Evolutionary conservation across 1,139 yeast genomes (phyloP), one percentile per base, ranked within the genome.

Genomic region (Arxiozyma bovina): DNA sequence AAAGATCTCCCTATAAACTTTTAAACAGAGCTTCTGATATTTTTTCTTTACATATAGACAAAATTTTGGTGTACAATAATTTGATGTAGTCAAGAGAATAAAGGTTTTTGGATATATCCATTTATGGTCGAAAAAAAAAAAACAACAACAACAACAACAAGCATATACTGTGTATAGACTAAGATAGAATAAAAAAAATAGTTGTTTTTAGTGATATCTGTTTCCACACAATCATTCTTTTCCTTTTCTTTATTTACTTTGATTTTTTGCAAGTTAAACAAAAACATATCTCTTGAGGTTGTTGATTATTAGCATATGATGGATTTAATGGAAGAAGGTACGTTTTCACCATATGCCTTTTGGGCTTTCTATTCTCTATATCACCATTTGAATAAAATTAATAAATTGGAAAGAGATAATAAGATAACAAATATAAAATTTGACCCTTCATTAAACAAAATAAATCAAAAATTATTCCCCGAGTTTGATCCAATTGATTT

Each of bases 321-420:
- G 22, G 18, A 41, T 22, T 11, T 15, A 17, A 6, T 20, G 4
- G 52, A 50, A 43, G 53, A 45, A 11, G 51, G 47, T 6, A 45
- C 34, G 21, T 54, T 59, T 30, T 65, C 70, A 8, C 66, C 71
- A 17, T 68, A 60, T 50, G 67, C 71, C 1, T 62, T 68, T 51
- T 68, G 63, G 47, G 73, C 74, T 3, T 68, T 70, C 51, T 62
- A 66, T 48, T 57, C 58, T 40, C 62, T 67, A 2, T 63, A 65
- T 54, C 42, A 50, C 11, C 57, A 61, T 50, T 56, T 65, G n/a
- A 21, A 12, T 15, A 27, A 44, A 38, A 18, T 47, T 20, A 34
- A 15, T 34, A 34, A 34, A 34, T 15, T 6, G 3, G 40, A 34
- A 12, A 15, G n/a, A 34, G 12, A 15, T 15, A 12, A 12, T 34